Conservation (phyloP, 495 filamentous ascomycete species). For the Glutinoglossum americanum region DNA sequence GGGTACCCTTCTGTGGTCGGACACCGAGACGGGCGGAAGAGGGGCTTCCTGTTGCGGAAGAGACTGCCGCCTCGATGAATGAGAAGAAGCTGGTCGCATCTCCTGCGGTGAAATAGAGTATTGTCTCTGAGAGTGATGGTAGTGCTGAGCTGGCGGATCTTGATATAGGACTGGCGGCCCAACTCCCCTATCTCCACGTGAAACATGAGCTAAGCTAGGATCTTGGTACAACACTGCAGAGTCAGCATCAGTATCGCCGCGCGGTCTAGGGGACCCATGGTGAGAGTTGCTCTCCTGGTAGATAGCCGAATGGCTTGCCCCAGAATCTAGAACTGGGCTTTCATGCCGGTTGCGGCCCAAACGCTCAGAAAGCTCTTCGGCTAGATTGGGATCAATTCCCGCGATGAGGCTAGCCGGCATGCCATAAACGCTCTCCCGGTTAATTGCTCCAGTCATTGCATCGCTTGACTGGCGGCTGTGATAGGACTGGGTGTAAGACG, state of each 20-base stretch:
- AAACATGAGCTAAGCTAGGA: background rate
- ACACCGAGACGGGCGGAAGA: background rate
- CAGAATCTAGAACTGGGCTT: background rate
- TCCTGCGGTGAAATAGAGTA: background rate
- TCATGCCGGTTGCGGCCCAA: background rate
- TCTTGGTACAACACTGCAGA: background rate
- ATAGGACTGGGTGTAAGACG: background rate
- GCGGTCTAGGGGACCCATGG: background rate
- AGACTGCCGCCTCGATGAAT: slow-evolving; percentile 10
- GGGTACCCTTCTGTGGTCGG: background rate
- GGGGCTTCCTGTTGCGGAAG: background rate
- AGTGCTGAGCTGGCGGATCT: background rate
- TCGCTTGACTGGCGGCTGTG: background rate
- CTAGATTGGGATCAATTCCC: background rate
- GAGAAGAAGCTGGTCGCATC: background rate
- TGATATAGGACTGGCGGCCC: background rate
- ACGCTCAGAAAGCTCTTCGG: background rate
- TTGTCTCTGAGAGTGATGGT: background rate
- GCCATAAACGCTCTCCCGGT: background rate
- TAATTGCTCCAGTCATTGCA: background rate
- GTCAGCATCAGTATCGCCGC: background rate
- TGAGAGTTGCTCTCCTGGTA: background rate
- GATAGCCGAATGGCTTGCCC: background rate
- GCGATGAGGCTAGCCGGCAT: background rate
- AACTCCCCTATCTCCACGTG: background rate